Conservation (phyloP, 1,284 basidiomycete genomes). For the Tilletia caries region DNA sequence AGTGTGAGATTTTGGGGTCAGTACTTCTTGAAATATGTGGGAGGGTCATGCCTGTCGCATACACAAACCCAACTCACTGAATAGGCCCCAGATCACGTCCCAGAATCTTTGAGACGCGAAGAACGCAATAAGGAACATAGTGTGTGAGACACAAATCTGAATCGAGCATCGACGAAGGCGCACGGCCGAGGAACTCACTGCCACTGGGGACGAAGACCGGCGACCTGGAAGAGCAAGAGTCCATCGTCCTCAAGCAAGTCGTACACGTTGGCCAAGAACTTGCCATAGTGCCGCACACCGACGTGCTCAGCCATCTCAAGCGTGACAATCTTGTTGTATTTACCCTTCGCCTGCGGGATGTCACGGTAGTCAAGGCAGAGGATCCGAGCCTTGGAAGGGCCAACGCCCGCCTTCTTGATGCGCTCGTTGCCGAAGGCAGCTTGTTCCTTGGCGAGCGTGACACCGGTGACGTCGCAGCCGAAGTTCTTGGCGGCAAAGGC, state of each 20-base stretch:
- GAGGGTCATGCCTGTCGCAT: not conserved
- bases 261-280: conserved; percentile 88
- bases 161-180: not conserved
- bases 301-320: conserved; percentile 97
- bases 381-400: conserved; percentile 75
- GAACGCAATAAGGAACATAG: not conserved
- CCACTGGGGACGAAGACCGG: conserved; percentile 88
- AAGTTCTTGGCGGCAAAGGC: conserved; percentile 97
- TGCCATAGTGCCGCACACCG: conserved; percentile 84
- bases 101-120: too few relatives aligned
- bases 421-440: conserved; percentile 86
- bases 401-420: conserved; percentile 74
- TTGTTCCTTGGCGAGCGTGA: conserved; percentile 88
- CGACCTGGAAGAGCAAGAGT: conserved; percentile 90
- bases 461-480: conserved; percentile 87
- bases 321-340: conserved; percentile 88
- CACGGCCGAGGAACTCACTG: conserved; percentile 57
- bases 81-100: conserved; percentile 82
- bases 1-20: not conserved
- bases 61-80: conserved; percentile 20
- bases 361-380: conserved; percentile 93
- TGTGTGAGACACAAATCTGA: not conserved
- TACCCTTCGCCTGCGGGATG: conserved; percentile 73
- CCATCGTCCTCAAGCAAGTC: conserved; percentile 91
- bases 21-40: too few relatives aligned